A percentile compares a stretch with the other conserved stretches of the same genome.
Evolutionary conservation across 371 early-diverging fungal species (phyloP).

Genomic region (Mortierella sp.): DNA sequence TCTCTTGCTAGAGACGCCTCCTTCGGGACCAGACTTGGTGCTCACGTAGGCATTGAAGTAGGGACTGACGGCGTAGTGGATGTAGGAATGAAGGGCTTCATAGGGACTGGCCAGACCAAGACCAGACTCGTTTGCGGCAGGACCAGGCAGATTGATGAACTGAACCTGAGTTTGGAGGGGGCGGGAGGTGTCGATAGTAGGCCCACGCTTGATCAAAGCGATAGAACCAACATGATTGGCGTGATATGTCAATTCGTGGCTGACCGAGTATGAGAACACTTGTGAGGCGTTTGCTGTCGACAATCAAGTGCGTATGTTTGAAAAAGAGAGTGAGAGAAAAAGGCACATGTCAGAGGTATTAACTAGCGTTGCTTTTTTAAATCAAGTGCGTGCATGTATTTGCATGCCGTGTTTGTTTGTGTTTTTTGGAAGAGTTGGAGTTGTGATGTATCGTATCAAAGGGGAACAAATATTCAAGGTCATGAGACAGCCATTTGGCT

Average conservation of each 20-base stretch:
- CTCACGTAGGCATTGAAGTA: slow-evolving; percentile 95
- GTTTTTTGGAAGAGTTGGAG: background rate
- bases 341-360: slow-evolving; percentile 43
- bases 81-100: slow-evolving; percentile 91
- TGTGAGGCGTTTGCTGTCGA: slow-evolving; percentile 34
- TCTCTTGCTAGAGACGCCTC: slow-evolving; percentile 61
- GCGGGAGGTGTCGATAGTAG: slow-evolving; percentile 80
- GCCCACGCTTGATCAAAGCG: slow-evolving; percentile 89
- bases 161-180: slow-evolving; percentile 89
- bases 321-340: background rate
- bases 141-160: slow-evolving; percentile 94
- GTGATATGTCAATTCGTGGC: slow-evolving; percentile 83
- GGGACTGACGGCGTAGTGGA: slow-evolving; percentile 96
- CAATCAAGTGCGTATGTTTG: background rate
- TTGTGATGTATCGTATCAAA: background rate
- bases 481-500: slow-evolving; percentile 7
- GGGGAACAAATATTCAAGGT: slow-evolving; percentile 3
- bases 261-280: slow-evolving; percentile 71
- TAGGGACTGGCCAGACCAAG: slow-evolving; percentile 81
- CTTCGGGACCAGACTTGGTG: slow-evolving; percentile 73
- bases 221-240: slow-evolving; percentile 85
- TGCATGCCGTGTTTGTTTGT: background rate
- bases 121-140: slow-evolving; percentile 70
- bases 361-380: slow-evolving; percentile 1
- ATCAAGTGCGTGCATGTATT: background rate